phyloP scores from a whole-genome alignment of 768 basidiomycete species.

The Imleria badia region DNA sequence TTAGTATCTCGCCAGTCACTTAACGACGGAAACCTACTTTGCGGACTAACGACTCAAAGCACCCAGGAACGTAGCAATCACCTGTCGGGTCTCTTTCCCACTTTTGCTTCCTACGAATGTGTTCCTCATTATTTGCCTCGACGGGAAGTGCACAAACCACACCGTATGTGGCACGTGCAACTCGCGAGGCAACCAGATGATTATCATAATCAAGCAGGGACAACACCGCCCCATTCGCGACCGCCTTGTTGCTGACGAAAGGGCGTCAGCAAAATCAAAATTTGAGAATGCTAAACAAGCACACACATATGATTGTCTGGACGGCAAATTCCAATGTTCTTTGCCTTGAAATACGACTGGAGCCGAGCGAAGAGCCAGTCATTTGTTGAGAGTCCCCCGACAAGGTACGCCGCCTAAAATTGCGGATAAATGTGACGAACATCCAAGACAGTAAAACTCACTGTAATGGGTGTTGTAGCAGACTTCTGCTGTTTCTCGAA shows the following conservation, averaged over 20 bases:
- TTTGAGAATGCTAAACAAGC: too few relatives aligned
- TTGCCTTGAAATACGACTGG: constrained; percentile 7
- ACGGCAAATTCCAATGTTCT: neutral
- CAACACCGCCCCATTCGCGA: constrained; percentile 11
- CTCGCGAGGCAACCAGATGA: neutral
- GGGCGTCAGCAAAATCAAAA: neutral
- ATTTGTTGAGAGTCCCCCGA: constrained; percentile 11
- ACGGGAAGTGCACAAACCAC: too few relatives aligned
- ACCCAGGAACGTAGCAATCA: constrained; percentile 9
- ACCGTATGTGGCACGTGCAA: neutral
- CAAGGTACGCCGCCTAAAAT: constrained; percentile 11
- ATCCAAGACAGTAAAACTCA: neutral
- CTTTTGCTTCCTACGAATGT: too few relatives aligned
- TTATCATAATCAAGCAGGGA: neutral
- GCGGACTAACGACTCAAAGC: constrained; percentile 11
- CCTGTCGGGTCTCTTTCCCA: constrained; percentile 13
- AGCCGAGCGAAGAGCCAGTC: constrained; percentile 12
- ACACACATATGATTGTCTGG: constrained; percentile 11
- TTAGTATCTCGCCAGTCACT: neutral
- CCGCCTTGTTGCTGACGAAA: constrained; percentile 10
- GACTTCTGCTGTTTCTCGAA: constrained; percentile 12
- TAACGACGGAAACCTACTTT: neutral
- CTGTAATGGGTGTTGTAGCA: neutral
- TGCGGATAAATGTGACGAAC: neutral
- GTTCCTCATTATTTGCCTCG: too few relatives aligned